A percentile compares a stretch with the other conserved stretches of the same genome.
phyloP scores from a whole-genome alignment of 352 stramenopile genomes.

The Blastocystis sp. region DNA sequence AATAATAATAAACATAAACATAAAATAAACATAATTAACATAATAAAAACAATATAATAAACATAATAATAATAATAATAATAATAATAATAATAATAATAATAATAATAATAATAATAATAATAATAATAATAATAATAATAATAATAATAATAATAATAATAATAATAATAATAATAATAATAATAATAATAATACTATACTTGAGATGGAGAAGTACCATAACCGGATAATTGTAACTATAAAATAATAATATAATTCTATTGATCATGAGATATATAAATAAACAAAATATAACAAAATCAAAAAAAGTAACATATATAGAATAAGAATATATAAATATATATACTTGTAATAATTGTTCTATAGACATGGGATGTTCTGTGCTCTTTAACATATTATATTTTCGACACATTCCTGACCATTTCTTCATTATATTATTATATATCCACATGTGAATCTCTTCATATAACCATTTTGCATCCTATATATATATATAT shows the following conservation, averaged over 20 bases:
- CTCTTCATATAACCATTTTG: slow-evolving; percentile 59
- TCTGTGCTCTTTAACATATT: slow-evolving; percentile 50
- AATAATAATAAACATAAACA: not conserved
- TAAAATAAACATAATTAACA: not conserved
- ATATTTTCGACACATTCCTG: slow-evolving; percentile 55
- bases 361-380: slow-evolving; percentile 12
- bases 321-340: too few relatives aligned
- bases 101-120: not conserved
- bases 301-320: slow-evolving; percentile 51
- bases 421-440: slow-evolving; percentile 62
- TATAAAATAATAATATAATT: too few relatives aligned
- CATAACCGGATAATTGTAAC: slow-evolving; percentile 39
- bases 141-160: slow-evolving; percentile 9
- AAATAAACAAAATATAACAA: too few relatives aligned
- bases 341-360: slow-evolving; percentile 23
- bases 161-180: slow-evolving; percentile 9
- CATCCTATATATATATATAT: slow-evolving; percentile 50
- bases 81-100: not conserved
- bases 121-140: slow-evolving; percentile 9
- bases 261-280: too few relatives aligned
- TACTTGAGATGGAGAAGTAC: slow-evolving; percentile 52
- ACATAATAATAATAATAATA: not conserved
- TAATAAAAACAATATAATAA: slow-evolving; percentile 5
- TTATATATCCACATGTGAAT: slow-evolving; percentile 66
- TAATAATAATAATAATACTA: slow-evolving; percentile 2